Base-by-base conservation (phyloP, 2,329 filamentous ascomycete species). In the Stylonectria norvegica region DNA sequence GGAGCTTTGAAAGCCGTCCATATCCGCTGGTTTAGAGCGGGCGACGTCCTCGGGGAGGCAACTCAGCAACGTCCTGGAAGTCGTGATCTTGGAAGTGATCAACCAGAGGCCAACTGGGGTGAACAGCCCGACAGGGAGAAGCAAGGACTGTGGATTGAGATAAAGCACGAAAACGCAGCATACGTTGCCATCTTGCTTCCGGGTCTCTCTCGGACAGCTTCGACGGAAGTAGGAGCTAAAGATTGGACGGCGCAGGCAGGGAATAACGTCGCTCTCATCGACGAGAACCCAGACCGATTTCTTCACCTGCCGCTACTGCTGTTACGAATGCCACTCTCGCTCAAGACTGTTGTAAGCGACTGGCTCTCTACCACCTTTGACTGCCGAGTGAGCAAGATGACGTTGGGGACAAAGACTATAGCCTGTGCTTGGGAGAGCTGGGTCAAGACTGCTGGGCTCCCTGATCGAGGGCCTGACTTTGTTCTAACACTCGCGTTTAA, bases 281-380 rank as follows among this genome's bases (percentile, higher is more conserved):
- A 42, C 3, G 33, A 47, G 5, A 50, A 58, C 15, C 17, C 50
- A 2, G 35, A 31, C 3, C 53, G 56, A 1, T 79, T 79, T 38
- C 22, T 75, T 4, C 56, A 66, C 20, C 63, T 80, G 0, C 76
- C 77, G 0, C 61, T 81, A 0, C 62, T 81, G 3, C 60, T 81
- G 1, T 57, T 79, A 20, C 69, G 76, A 17, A 79, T 80, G 73
- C 77, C 78, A 0, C 61, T 70, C 4, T 60, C 74, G 2, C 61
- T 81, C 1, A 77, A 76, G 48, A 43, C 61, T 2, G 61, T 74
- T 15, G 49, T 81, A 1, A 45, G 65, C n/a, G 67, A 72, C 16
- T 81, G 79, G 56, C 59, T 81, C 9, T 64, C 69, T 4, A 67
- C 59, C 29, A 70, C 70, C 0, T 80, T 81, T 47, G 78, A 81